These are phyloP conservation scores for Phaffia rhodozyma DNA, from an alignment of 1,284 basidiomycete genomes.

Conservation along the genomic window DNA sequence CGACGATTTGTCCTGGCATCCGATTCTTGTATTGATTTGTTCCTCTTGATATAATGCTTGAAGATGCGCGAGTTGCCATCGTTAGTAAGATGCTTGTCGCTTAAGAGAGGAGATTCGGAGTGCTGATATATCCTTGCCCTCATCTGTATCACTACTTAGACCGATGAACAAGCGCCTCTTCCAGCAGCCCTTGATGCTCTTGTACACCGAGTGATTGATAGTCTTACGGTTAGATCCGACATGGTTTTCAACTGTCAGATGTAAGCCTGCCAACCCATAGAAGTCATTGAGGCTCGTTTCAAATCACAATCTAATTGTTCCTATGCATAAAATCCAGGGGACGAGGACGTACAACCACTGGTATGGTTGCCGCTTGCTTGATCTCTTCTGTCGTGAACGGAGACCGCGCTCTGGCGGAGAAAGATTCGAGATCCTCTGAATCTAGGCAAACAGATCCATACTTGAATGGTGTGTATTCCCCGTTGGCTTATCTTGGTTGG, in stretches of 20 bases:
- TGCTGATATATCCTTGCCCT: background rate
- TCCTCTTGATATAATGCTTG: slow-evolving; percentile 57
- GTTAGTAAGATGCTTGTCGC: slow-evolving; percentile 39
- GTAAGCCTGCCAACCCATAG: slow-evolving; percentile 34
- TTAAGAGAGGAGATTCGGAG: background rate
- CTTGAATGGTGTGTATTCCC: slow-evolving; percentile 55
- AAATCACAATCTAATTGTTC: slow-evolving; percentile 21
- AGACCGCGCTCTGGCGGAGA: slow-evolving; percentile 18
- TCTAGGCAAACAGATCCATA: slow-evolving; percentile 67
- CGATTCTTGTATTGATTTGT: slow-evolving; percentile 28
- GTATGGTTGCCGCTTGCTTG: slow-evolving; percentile 81
- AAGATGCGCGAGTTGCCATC: slow-evolving; percentile 70
- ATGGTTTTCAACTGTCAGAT: slow-evolving; percentile 83
- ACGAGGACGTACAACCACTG: slow-evolving; percentile 63
- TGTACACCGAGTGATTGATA: slow-evolving; percentile 55
- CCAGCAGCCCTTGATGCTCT: slow-evolving; percentile 71
- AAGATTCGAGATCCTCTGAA: slow-evolving; percentile 16
- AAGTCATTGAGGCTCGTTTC: background rate
- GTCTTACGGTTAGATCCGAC: slow-evolving; percentile 51
- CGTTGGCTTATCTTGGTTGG: background rate
- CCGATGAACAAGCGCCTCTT: slow-evolving; percentile 88
- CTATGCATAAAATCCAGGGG: slow-evolving; percentile 11
- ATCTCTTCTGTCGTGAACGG: slow-evolving; percentile 60
- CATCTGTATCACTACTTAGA: slow-evolving; percentile 41
- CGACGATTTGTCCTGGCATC: background rate